Evolutionary conservation across 2,329 filamentous ascomycete genomes (phyloP), one percentile per base, ranked within the genome.

Genomic region (Sclerotiophoma versabilis): DNA sequence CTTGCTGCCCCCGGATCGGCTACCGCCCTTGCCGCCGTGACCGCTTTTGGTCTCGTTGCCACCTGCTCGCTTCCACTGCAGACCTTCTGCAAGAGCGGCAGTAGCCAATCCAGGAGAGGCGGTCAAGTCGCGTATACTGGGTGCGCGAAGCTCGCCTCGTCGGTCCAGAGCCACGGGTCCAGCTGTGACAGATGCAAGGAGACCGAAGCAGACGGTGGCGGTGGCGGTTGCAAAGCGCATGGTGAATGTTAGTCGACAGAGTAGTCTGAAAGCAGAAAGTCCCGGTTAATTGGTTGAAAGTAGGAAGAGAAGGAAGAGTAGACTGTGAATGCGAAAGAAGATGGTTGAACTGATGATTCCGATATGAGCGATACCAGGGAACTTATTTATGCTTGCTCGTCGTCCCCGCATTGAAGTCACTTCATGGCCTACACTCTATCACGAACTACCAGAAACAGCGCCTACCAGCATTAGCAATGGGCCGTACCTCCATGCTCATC

Each of bases 301-400:
- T 4, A 11, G 4, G 26, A n/a, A 17, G 4, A 32, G 15, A 17
- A n/a, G 2, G 10, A 49, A 38, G 49, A 26, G 25, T 23, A 45
- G 51, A 39, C 39, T 29, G 39, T 9, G 20, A 25, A 4, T 38
- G 33, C 19, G 9, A 26, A 14, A 15, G 14, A 19, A 17, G 15
- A 38, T 48, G 37, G 48, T 38, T 4, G 50, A 42, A 20, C 22
- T 39, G 51, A 54, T 45, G 32, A 45, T 45, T 8, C 26, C 29
- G 11, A 12, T 8, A 26, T 15, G 25, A 19, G 20, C 3, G 22
- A 4, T 15, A 5, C n/a, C 15, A 5, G 7, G 9, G 15, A 1
- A 15, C 14, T 5, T 38, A 11, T 38, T 33, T 54, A 49, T 45
- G 36, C 11, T 10, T 38, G 3, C 15, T 22, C 20, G 10, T 15